Conservation (phyloP, 2,329 filamentous ascomycete genomes). For the Trichoderma simmonsii region DNA sequence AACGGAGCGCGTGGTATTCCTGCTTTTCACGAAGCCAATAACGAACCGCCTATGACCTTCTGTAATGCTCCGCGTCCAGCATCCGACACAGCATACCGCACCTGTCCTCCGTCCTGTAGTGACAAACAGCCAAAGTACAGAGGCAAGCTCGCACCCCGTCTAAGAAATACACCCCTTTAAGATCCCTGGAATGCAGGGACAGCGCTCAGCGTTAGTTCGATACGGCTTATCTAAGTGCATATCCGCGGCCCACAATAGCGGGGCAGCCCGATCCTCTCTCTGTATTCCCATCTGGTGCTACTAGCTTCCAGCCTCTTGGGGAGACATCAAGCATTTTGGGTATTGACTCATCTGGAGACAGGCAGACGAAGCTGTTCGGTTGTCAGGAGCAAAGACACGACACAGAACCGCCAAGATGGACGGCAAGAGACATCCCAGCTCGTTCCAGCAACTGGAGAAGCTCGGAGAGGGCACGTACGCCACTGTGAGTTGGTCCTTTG, state of each 20-base stretch:
- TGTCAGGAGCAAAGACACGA: not conserved
- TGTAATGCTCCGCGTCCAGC: not conserved
- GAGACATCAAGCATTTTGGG: not conserved
- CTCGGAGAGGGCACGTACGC: conserved; percentile 98
- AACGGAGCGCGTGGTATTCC: not conserved
- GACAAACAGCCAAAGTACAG: not conserved
- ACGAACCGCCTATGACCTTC: not conserved
- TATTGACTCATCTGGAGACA: not conserved
- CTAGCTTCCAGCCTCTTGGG: not conserved
- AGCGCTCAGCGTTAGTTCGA: not conserved
- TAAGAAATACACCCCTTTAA: conserved; percentile 8
- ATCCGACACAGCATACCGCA: not conserved
- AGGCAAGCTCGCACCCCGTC: not conserved
- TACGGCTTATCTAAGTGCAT: conserved; percentile 17
- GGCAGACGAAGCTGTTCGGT: not conserved
- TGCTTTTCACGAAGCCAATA: not conserved
- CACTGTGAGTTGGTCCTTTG: conserved; percentile 59
- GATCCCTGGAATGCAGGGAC: not conserved
- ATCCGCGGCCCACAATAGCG: conserved; percentile 3
- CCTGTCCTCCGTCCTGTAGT: not conserved
- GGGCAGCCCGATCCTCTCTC: not conserved
- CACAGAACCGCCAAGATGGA: conserved; percentile 61
- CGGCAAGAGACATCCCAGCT: conserved; percentile 87
- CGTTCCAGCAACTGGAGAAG: conserved; percentile 99
- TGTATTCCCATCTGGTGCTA: not conserved